These are phyloP conservation scores for Willaertia magna DNA, from an alignment of 208 protist species.

Conservation along the genomic window DNA sequence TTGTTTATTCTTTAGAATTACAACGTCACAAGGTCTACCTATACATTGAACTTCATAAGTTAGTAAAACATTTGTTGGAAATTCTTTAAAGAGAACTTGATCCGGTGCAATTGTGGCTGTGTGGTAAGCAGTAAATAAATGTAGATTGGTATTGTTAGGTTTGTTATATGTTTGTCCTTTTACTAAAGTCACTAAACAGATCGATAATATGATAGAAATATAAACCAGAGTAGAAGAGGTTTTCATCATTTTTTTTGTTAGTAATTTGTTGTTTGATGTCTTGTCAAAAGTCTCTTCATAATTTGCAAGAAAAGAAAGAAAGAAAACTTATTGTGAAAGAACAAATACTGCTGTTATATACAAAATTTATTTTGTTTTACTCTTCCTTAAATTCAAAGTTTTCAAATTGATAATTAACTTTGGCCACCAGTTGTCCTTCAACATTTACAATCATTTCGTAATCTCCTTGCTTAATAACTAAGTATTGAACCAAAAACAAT, in stretches of 20 bases:
- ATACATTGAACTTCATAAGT: not conserved
- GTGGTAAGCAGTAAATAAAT: not conserved
- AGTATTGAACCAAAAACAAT: not conserved
- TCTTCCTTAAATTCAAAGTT: not conserved
- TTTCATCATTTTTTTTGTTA: too few species aligned
- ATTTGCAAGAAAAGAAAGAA: too few species aligned
- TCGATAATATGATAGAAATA: too few species aligned
- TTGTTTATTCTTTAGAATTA: not conserved
- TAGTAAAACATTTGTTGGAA: not conserved
- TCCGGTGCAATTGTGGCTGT: not conserved
- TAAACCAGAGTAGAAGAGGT: too few species aligned
- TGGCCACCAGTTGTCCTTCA: not conserved
- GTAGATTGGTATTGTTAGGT: not conserved
- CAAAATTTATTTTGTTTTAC: too few species aligned
- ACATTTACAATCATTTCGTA: not conserved
- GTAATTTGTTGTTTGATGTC: too few species aligned
- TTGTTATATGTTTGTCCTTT: too few species aligned
- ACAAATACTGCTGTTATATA: too few species aligned
- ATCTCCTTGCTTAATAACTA: not conserved
- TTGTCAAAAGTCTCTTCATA: too few species aligned
- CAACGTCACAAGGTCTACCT: not conserved
- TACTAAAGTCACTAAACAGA: too few species aligned
- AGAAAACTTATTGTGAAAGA: too few species aligned
- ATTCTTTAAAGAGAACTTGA: too few species aligned
- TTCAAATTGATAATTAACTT: not conserved